Conservation (phyloP, 495 filamentous ascomycete species). For the Parmelia sp. region DNA sequence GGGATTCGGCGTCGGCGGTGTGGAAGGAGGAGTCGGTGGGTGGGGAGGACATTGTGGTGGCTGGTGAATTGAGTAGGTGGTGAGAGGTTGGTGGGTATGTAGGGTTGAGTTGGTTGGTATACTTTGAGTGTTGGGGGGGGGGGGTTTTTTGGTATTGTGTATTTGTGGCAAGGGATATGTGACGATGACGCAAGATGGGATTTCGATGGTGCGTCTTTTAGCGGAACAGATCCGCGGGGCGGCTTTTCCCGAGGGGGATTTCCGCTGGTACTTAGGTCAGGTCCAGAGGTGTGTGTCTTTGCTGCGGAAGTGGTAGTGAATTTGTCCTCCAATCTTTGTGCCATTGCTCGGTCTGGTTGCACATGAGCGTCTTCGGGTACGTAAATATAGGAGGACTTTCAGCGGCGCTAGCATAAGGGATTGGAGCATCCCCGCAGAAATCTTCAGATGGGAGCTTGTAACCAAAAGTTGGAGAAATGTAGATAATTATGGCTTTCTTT, state of each 20-base stretch:
- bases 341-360: background rate
- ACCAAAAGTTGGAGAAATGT: background rate
- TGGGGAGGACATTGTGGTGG: too few species aligned
- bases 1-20: constrained; percentile 44
- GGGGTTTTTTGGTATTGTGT: constrained; percentile 27
- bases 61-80: background rate
- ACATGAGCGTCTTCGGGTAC: too few species aligned
- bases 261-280: too few species aligned
- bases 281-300: too few species aligned
- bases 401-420: background rate
- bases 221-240: background rate
- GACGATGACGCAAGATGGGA: constrained; percentile 23
- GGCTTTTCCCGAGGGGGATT: background rate
- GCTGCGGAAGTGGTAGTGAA: too few species aligned
- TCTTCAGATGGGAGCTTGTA: background rate
- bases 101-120: too few species aligned
- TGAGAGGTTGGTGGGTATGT: background rate
- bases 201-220: constrained; percentile 19
- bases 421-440: background rate
- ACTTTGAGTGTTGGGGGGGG: background rate
- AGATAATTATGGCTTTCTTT: too few species aligned
- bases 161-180: constrained; percentile 30
- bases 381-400: background rate
- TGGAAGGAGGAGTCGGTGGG: constrained; percentile 47
- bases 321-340: background rate